Percentiles rank a stretch among this genome's conserved stretches.
phyloP scores from a whole-genome alignment of 148 eudicot genomes.

The Vaccinium macrocarpon region DNA sequence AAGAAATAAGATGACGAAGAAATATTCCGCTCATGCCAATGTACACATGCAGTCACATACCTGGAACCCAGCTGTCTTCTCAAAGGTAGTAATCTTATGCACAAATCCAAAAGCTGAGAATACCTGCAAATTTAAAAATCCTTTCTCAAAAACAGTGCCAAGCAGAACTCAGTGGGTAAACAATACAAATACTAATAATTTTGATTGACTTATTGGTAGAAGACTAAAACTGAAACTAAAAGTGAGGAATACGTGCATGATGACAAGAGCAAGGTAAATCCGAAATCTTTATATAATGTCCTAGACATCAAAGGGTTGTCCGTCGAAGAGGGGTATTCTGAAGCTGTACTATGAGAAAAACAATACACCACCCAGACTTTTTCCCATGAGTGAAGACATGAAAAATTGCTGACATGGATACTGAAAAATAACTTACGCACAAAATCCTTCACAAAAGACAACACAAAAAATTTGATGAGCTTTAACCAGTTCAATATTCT shows the following conservation, averaged over 20 bases:
- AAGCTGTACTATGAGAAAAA: not conserved
- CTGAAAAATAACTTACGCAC: not conserved
- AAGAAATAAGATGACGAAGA: not conserved
- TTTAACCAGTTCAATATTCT: not conserved
- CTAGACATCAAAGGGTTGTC: not conserved
- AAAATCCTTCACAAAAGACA: not conserved
- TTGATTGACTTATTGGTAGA: not conserved
- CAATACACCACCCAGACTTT: not conserved
- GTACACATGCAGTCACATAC: constrained; percentile 25
- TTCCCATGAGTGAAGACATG: not conserved
- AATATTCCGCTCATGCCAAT: not conserved
- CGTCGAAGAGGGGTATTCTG: not conserved
- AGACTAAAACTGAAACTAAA: not conserved
- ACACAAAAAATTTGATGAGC: not conserved
- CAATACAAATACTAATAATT: not conserved
- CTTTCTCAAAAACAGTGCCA: not conserved
- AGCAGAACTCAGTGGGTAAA: not conserved
- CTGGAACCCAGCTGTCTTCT: constrained; percentile 99
- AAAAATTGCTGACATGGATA: not conserved
- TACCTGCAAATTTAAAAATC: constrained; percentile 46
- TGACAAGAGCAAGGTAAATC: not conserved
- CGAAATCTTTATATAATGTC: not conserved
- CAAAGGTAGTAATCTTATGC: constrained; percentile 96
- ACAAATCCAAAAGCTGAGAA: constrained; percentile 96
- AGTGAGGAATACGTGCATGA: not conserved